phyloP scores from a whole-genome alignment of 2,329 filamentous ascomycete species.

The Pestalotiopsis sp. region DNA sequence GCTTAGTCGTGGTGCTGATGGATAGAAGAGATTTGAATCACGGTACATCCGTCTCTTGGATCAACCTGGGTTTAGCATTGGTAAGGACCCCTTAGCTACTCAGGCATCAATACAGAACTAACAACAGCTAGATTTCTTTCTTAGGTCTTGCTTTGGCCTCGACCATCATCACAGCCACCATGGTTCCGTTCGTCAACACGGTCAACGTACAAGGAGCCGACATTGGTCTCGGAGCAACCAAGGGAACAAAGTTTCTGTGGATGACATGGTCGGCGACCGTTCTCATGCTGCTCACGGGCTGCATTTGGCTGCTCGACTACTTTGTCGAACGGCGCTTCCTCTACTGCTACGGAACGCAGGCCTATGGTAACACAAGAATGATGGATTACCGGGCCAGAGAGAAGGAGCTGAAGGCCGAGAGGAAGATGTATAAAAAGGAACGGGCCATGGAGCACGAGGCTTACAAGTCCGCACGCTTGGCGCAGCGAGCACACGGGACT shows the following conservation, averaged over 20 bases:
- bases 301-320: neutral
- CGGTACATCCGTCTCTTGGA: neutral
- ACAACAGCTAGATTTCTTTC: neutral
- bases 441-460: neutral
- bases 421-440: neutral
- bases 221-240: neutral
- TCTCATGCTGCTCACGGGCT: neutral
- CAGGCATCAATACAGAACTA: neutral
- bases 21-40: no score
- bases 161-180: neutral
- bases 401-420: neutral
- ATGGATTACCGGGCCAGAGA: neutral
- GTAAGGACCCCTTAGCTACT: neutral
- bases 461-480: neutral
- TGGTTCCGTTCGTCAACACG: neutral
- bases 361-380: neutral
- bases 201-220: neutral
- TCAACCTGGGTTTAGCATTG: neutral
- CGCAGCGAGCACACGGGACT: neutral
- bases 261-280: neutral
- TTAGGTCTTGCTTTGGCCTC: neutral
- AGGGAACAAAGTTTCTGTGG: neutral
- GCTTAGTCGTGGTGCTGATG: no score
- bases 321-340: neutral
- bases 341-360: neutral